Evolutionary conservation across 1,284 basidiomycete genomes (phyloP).

Genomic region (Neolentinus lepideus): DNA sequence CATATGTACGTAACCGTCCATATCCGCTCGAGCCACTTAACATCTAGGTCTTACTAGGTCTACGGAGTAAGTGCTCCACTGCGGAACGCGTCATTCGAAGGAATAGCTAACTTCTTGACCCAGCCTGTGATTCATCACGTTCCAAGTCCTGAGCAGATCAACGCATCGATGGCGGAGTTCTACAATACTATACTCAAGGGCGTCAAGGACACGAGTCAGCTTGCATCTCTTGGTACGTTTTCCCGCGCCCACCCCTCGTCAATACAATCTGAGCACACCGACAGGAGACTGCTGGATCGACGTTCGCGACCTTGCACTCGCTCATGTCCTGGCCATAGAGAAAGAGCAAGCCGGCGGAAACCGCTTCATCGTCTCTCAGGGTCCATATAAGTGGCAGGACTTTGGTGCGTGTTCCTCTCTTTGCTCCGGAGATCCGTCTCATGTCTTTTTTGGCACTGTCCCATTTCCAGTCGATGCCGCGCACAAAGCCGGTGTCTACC

Average conservation of each 20-base stretch:
- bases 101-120: conserved; percentile 5
- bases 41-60: conserved; percentile 12
- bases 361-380: conserved; percentile 44
- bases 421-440: no score
- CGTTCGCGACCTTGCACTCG: conserved; percentile 55
- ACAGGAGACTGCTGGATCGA: conserved; percentile 36
- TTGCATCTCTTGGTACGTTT: conserved; percentile 11
- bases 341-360: conserved; percentile 51
- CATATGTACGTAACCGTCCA: conserved; percentile 31
- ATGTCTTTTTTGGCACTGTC: neutral
- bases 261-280: neutral
- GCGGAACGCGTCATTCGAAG: no score
- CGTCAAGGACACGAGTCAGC: conserved; percentile 11
- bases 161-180: conserved; percentile 37
- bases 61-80: conserved; percentile 22
- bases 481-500: neutral
- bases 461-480: conserved; percentile 1
- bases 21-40: conserved; percentile 1
- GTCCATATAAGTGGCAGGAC: conserved; percentile 14
- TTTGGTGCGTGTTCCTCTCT: neutral
- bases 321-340: conserved; percentile 48
- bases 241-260: no score
- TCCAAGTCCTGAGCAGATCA: conserved; percentile 34
- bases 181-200: conserved; percentile 26
- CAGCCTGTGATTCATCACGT: conserved; percentile 46